Evolutionary conservation across 208 protist genomes (phyloP).

Genomic region (Trypanosoma vivax): DNA sequence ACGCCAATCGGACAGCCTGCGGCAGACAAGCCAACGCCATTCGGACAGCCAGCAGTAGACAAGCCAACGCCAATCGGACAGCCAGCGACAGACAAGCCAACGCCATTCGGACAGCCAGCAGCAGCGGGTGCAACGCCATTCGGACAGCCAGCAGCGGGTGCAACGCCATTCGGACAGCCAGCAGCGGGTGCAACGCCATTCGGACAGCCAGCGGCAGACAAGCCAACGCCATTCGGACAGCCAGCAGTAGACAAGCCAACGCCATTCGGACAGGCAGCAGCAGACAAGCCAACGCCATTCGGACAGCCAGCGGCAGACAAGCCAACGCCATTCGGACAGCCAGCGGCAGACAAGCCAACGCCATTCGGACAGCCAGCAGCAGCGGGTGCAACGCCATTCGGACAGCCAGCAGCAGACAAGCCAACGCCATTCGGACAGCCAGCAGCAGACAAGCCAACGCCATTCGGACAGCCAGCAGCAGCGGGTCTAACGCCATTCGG

Average conservation of each 20-base stretch:
- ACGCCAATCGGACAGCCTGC: background rate
- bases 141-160: background rate
- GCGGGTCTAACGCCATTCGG: constrained; percentile 1
- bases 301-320: background rate
- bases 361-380: background rate
- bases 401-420: background rate
- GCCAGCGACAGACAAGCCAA: background rate
- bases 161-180: background rate
- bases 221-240: background rate
- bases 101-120: background rate
- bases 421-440: background rate
- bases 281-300: constrained; percentile 3
- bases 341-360: background rate
- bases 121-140: background rate
- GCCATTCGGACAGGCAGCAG: constrained; percentile 3
- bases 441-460: background rate
- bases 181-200: background rate
- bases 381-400: background rate
- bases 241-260: background rate
- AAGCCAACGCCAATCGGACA: background rate
- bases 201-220: constrained; percentile 1
- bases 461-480: background rate
- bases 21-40: background rate
- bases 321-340: background rate
- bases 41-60: background rate